Evolutionary conservation across 306 rosid genomes (phyloP).

Genomic region (Vigna nakashimae): DNA sequence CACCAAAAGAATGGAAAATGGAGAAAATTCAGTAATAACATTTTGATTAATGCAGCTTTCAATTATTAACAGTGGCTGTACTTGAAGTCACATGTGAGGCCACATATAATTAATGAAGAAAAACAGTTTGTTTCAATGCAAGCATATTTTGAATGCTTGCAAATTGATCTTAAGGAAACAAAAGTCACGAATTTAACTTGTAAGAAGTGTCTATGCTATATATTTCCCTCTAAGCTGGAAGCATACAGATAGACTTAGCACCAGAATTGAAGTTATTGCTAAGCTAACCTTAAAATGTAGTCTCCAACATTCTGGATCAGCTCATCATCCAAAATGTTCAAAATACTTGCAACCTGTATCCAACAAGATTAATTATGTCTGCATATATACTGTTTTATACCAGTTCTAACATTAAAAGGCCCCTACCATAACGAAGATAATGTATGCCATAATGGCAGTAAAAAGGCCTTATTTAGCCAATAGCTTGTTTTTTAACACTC

Average conservation of each 20-base stretch:
- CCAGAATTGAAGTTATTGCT: conserved; percentile 36
- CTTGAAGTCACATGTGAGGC: conserved; percentile 1
- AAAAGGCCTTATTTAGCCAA: conserved; percentile 9
- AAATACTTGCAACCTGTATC: conserved; percentile 84
- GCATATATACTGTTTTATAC: conserved; percentile 5
- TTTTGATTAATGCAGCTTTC: conserved; percentile 16
- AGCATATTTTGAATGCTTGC: conserved; percentile 30
- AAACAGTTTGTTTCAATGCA: conserved; percentile 9
- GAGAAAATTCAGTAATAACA: conserved; percentile 19
- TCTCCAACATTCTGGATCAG: conserved; percentile 78
- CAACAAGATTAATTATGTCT: conserved; percentile 41
- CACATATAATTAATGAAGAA: conserved; percentile 23
- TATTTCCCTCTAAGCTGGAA: conserved; percentile 21
- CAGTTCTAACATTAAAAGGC: conserved; percentile 27
- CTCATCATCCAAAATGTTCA: conserved; percentile 86
- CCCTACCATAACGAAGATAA: conserved; percentile 27
- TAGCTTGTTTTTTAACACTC: conserved; percentile 6
- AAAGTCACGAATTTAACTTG: conserved; percentile 12
- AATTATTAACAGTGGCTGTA: conserved; percentile 20
- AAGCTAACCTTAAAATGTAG: conserved; percentile 81
- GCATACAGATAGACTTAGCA: conserved; percentile 19
- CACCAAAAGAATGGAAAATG: background rate
- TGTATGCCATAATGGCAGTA: conserved; percentile 19
- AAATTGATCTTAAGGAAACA: conserved; percentile 25
- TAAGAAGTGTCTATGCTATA: conserved; percentile 29